A percentile compares a stretch with the other conserved stretches of the same genome.
Evolutionary conservation across 2,329 filamentous ascomycete genomes (phyloP).

Genomic region (Colletotrichum karsti): DNA sequence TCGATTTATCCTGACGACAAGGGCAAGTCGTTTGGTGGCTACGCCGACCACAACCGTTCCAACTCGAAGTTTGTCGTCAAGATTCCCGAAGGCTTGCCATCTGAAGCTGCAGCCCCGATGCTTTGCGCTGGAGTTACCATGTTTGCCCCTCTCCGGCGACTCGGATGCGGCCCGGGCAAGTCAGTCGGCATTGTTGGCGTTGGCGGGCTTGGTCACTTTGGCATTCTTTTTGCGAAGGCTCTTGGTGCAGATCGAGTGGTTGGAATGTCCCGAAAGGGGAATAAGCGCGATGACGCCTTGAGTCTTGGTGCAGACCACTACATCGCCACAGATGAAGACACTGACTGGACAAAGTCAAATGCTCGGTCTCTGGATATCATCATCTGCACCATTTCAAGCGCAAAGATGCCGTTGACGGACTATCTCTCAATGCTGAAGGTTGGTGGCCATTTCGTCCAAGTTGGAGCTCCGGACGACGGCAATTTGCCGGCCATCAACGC

Average conservation of each 20-base stretch:
- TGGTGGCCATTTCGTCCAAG: conserved; percentile 34
- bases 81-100: conserved; percentile 50
- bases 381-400: conserved; percentile 61
- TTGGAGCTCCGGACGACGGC: too few species aligned
- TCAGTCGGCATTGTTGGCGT: conserved; percentile 73
- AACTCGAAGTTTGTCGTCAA: conserved; percentile 57
- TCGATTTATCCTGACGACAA: conserved; percentile 57
- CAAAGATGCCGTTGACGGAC: conserved; percentile 55
- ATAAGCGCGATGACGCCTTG: conserved; percentile 63
- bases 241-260: conserved; percentile 68
- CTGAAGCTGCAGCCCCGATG: conserved; percentile 65
- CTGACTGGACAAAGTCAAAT: conserved; percentile 63
- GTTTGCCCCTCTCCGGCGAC: conserved; percentile 68
- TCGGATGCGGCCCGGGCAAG: conserved; percentile 73
- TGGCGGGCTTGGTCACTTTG: conserved; percentile 76
- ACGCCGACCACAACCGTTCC: conserved; percentile 43
- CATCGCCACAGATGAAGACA: conserved; percentile 53
- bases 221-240: conserved; percentile 73
- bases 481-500: too few species aligned
- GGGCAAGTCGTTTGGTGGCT: conserved; percentile 68
- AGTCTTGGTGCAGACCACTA: conserved; percentile 66
- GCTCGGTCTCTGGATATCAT: conserved; percentile 64
- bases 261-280: conserved; percentile 63
- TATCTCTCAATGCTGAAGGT: conserved; percentile 63
- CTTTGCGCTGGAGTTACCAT: conserved; percentile 77